phyloP scores from a whole-genome alignment of 2,329 filamentous ascomycete genomes.

The Fusarium poae region DNA sequence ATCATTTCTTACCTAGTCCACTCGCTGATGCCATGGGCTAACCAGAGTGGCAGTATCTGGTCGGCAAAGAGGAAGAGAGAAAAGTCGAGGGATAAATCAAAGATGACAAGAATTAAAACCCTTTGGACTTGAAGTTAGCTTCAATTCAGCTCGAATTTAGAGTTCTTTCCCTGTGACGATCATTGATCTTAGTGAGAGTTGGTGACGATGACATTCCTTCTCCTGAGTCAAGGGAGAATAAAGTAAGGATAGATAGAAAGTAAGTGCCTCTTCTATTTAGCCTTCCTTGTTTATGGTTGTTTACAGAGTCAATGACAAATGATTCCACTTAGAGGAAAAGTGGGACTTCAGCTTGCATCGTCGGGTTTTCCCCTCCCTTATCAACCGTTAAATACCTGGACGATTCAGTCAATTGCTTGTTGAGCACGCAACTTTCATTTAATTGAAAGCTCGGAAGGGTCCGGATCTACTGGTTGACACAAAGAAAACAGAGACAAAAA shows the following conservation, averaged over 20 bases:
- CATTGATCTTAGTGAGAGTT: conserved; percentile 8
- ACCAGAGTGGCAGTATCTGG: background rate
- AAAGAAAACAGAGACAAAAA: conserved; percentile 3
- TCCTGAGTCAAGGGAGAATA: conserved; percentile 21
- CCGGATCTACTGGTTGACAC: conserved; percentile 6
- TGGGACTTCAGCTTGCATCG: conserved; percentile 44
- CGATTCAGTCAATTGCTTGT: conserved; percentile 2
- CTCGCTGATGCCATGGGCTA: conserved; percentile 7
- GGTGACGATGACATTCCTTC: conserved; percentile 38
- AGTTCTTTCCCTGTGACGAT: conserved; percentile 4
- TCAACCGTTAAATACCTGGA: background rate
- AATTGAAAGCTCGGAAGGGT: background rate
- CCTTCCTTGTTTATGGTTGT: background rate
- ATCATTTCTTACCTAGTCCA: background rate
- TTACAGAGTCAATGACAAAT: conserved; percentile 33
- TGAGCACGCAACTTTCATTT: conserved; percentile 3
- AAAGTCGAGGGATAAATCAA: conserved; percentile 16
- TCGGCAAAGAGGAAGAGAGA: conserved; percentile 5
- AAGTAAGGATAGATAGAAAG: background rate
- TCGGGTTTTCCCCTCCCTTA: conserved; percentile 34
- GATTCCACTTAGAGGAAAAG: conserved; percentile 38
- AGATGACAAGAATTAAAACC: conserved; percentile 26
- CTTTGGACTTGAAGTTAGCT: conserved; percentile 6
- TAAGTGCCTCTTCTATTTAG: background rate
- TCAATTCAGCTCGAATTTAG: background rate